Conservation (phyloP, 768 basidiomycete species). For the Cytidiella melzeri region DNA sequence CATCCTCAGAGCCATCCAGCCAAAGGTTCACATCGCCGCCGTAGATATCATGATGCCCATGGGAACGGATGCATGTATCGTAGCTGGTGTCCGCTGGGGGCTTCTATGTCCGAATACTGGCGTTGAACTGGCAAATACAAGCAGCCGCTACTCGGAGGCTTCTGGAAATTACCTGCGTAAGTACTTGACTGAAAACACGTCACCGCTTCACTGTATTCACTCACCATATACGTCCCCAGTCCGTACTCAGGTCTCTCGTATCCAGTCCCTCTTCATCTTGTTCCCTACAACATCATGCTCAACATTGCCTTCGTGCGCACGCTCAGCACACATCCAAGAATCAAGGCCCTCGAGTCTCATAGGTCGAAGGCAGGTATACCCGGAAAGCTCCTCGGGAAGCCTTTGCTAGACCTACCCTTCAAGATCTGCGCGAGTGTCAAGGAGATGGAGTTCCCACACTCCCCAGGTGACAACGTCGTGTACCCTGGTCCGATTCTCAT, state of each 20-base stretch:
- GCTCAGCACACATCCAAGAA: constrained; percentile 7
- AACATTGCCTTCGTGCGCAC: constrained; percentile 6
- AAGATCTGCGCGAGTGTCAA: constrained; percentile 11
- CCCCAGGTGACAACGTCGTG: constrained; percentile 4
- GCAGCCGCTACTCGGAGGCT: constrained; percentile 10
- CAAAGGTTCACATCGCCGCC: constrained; percentile 9
- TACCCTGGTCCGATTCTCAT: constrained; percentile 11
- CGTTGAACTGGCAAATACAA: constrained; percentile 9
- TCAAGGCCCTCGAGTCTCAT: constrained; percentile 8
- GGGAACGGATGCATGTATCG: constrained; percentile 12
- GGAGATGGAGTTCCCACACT: constrained; percentile 12
- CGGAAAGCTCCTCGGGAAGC: constrained; percentile 8
- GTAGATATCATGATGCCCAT: constrained; percentile 10
- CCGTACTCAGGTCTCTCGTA: constrained; percentile 10
- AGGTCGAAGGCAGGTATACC: constrained; percentile 9
- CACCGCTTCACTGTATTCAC: background rate
- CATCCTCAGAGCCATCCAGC: constrained; percentile 4
- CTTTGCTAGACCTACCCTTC: constrained; percentile 7
- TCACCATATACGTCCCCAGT: background rate
- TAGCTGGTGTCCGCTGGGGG: constrained; percentile 6
- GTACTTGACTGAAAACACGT: no score
- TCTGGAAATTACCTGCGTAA: constrained; percentile 14
- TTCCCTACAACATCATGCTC: constrained; percentile 11
- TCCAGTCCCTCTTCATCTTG: constrained; percentile 8
- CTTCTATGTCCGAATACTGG: constrained; percentile 11